Evolutionary conservation across 306 rosid genomes (phyloP).

Genomic region (Canavalia ensiformis): DNA sequence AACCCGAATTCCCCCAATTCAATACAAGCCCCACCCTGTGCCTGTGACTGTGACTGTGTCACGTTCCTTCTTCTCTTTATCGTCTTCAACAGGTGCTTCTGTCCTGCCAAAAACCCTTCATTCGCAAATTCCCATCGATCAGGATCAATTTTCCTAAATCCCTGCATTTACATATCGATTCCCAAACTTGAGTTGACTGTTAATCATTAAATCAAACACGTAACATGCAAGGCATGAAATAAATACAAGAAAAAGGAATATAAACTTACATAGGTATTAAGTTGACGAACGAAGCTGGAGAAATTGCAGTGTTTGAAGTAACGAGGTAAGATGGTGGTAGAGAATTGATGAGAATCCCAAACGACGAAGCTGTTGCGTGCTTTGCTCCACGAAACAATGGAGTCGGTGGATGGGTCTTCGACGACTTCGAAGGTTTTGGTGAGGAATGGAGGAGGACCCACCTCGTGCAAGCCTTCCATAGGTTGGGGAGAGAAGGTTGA

Average conservation of each 20-base stretch:
- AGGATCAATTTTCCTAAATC: slow-evolving; percentile 91
- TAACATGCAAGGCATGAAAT: too few species aligned
- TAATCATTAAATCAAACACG: neutral
- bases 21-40: slow-evolving; percentile 64
- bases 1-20: slow-evolving; percentile 84
- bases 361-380: slow-evolving; percentile 94
- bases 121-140: slow-evolving; percentile 98
- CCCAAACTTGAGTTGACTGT: neutral
- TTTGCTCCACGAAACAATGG: slow-evolving; percentile 87
- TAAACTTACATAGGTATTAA: slow-evolving; percentile 80
- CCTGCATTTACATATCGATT: slow-evolving; percentile 56
- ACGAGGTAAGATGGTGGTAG: slow-evolving; percentile 80
- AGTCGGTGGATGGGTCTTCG: slow-evolving; percentile 87
- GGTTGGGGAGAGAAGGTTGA: slow-evolving; percentile 71
- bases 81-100: slow-evolving; percentile 72
- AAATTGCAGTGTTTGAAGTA: slow-evolving; percentile 91
- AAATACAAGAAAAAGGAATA: too few species aligned
- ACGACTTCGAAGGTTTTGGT: slow-evolving; percentile 91
- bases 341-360: slow-evolving; percentile 83
- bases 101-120: slow-evolving; percentile 92
- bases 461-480: slow-evolving; percentile 78
- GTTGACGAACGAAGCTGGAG: slow-evolving; percentile 98
- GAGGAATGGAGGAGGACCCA: slow-evolving; percentile 94
- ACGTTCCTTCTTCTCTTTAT: slow-evolving; percentile 91
- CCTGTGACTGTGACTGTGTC: slow-evolving; percentile 56